A percentile compares a stretch with the other conserved stretches of the same genome.
Conservation (phyloP, 2,329 filamentous ascomycete genomes). For the Botrytis paeoniae region DNA sequence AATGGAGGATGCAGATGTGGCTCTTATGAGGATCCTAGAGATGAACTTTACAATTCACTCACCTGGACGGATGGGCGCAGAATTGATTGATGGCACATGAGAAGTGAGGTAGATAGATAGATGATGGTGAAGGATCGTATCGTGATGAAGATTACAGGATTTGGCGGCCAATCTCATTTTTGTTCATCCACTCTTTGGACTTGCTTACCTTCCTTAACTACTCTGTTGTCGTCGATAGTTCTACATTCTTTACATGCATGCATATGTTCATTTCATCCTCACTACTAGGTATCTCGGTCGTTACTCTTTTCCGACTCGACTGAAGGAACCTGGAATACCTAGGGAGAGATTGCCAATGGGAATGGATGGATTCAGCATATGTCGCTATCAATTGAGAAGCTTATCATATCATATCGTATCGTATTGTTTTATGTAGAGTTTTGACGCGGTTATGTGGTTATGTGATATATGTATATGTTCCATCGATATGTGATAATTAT, state of each 20-base stretch:
- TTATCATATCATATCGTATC: background rate
- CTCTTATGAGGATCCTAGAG: background rate
- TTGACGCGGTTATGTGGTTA: background rate
- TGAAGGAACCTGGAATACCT: background rate
- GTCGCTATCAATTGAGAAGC: background rate
- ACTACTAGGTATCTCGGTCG: background rate
- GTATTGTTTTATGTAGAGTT: too few species aligned
- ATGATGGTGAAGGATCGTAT: background rate
- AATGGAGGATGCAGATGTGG: background rate
- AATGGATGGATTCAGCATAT: background rate
- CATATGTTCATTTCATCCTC: background rate
- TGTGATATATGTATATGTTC: background rate
- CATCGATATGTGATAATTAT: too few species aligned
- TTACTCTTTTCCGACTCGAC: background rate
- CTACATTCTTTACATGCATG: background rate
- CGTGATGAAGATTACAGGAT: background rate
- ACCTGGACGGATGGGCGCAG: background rate
- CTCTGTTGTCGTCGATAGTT: background rate
- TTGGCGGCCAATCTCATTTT: background rate
- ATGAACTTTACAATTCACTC: background rate
- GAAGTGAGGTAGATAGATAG: background rate
- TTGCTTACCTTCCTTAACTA: background rate
- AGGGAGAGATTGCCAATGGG: background rate
- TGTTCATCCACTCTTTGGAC: background rate
- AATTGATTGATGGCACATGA: background rate